These are phyloP conservation scores for Globisporangium irregulare DNA, from an alignment of 352 stramenopile species.

Conservation along the genomic window DNA sequence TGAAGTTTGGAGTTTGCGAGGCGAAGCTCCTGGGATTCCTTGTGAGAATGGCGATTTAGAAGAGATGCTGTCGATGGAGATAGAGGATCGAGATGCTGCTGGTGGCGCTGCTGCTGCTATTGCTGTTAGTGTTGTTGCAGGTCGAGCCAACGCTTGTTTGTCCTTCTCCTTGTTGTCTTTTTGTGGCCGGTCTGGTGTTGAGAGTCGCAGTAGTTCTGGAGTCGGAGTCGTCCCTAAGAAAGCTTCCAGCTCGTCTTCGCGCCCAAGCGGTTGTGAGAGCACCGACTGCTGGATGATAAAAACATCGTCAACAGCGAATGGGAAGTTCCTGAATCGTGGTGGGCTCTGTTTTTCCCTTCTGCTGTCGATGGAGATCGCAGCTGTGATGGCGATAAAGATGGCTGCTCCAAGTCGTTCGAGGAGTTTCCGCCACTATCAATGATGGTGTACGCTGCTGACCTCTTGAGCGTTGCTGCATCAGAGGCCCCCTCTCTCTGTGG, in stretches of 20 bases:
- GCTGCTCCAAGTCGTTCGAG: background rate
- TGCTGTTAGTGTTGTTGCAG: background rate
- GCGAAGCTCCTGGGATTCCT: background rate
- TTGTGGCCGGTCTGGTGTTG: background rate
- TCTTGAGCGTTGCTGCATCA: background rate
- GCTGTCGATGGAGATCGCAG: background rate
- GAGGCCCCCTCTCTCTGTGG: constrained; percentile 17
- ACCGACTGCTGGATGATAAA: constrained; percentile 31
- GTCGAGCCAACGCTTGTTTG: background rate
- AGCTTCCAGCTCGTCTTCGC: constrained; percentile 14
- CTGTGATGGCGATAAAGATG: background rate
- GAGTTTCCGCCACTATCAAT: background rate
- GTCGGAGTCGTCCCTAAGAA: background rate
- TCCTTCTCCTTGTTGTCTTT: constrained; percentile 4
- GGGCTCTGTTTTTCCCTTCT: background rate
- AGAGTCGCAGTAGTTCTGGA: background rate
- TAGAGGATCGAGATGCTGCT: background rate
- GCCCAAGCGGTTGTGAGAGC: constrained; percentile 24
- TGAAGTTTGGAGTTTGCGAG: constrained; percentile 13
- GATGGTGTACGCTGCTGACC: background rate
- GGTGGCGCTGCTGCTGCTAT: background rate
- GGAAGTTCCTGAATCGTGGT: background rate
- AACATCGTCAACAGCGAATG: constrained; percentile 15
- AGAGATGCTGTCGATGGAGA: constrained; percentile 5
- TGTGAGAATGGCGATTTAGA: background rate